Base-by-base conservation (phyloP, 345 rosid species). In the Streptanthus diversifolius region DNA sequence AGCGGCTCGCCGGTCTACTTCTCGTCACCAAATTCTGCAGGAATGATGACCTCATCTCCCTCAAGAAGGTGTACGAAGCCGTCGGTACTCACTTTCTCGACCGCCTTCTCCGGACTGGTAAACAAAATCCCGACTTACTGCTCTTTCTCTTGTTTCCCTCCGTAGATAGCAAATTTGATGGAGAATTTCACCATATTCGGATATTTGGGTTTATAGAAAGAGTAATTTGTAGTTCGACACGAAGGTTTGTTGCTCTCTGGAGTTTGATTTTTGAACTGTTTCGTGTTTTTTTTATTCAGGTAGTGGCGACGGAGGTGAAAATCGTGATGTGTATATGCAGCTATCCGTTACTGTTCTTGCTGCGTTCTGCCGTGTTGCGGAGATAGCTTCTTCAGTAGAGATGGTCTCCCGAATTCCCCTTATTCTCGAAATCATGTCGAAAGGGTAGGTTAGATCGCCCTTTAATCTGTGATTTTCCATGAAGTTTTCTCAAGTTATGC, bases 1-100 rank as follows among this genome's bases (percentile, higher is more conserved):
- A 91, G 59, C 88, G 89, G 36, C 92, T 93, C 12, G 97, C 97
- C 14, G 97, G 97, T 54, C 68, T 93, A 8, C 88, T 93, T 51
- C 77, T 93, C 30, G 91, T 89, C 53, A 93, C 98, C 58, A 93
- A 87, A 56, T 83, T 88, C 54, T 86, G 90, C 77, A 80, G 82
- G 53, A 80, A 78, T 69, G 90, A 88, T 53, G 96, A 91, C 73
- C 63, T 77, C 5, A 77, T 15, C 61, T 82, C 93, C 12, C 84
- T 93, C 17, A 85, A 78, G 24, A 77, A 56, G 48, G 80, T 87
- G 7, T 86, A 91, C 74, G 85, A 88, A 0, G 95, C 92, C 8
- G 87, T 89, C 7, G 93, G 92, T 32, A 7, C 58, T 65, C 85
- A 11, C 27, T 93, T 93, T 69, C 88, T 93, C 18, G 89, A 86